These are phyloP conservation scores for Trichoderma endophyticum DNA, from an alignment of 2,329 filamentous ascomycete species.

Conservation along the genomic window DNA sequence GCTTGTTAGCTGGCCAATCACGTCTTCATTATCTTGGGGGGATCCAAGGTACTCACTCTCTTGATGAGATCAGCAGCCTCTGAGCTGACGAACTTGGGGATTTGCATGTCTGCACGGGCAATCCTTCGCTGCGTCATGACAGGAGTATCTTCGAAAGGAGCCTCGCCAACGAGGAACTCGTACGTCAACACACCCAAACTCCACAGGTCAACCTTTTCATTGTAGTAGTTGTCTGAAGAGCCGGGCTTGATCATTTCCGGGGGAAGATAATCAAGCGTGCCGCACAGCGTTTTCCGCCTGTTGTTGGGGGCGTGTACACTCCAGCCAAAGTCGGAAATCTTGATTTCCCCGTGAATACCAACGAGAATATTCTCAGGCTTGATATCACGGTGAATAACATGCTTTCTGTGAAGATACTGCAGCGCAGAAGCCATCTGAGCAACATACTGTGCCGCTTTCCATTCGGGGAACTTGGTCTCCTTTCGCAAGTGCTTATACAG, in stretches of 20 bases:
- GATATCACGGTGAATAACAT: conserved; percentile 34
- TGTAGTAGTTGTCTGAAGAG: conserved; percentile 81
- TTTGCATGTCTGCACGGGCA: conserved; percentile 82
- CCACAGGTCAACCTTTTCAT: conserved; percentile 95
- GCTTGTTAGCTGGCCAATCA: conserved; percentile 24
- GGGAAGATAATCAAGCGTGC: conserved; percentile 93
- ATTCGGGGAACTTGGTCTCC: conserved; percentile 64
- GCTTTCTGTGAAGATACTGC: conserved; percentile 31
- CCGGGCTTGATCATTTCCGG: conserved; percentile 94
- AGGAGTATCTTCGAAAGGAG: conserved; percentile 93
- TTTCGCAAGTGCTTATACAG: conserved; percentile 68
- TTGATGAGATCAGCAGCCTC: conserved; percentile 93
- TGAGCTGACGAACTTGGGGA: conserved; percentile 83
- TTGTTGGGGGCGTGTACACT: conserved; percentile 96
- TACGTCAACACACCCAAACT: conserved; percentile 92
- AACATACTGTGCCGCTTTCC: conserved; percentile 67
- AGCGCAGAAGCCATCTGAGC: conserved; percentile 61
- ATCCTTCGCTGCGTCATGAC: conserved; percentile 94
- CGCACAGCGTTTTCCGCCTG: conserved; percentile 90
- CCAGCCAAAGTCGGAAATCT: conserved; percentile 98
- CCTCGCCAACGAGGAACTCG: conserved; percentile 93
- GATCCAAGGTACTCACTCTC: conserved; percentile 57
- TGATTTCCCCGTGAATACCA: conserved; percentile 95
- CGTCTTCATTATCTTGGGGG: neutral
- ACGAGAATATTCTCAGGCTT: conserved; percentile 73